Base-by-base conservation (phyloP, 1,139 yeast species). In the Lodderomyces parapsilosis region DNA sequence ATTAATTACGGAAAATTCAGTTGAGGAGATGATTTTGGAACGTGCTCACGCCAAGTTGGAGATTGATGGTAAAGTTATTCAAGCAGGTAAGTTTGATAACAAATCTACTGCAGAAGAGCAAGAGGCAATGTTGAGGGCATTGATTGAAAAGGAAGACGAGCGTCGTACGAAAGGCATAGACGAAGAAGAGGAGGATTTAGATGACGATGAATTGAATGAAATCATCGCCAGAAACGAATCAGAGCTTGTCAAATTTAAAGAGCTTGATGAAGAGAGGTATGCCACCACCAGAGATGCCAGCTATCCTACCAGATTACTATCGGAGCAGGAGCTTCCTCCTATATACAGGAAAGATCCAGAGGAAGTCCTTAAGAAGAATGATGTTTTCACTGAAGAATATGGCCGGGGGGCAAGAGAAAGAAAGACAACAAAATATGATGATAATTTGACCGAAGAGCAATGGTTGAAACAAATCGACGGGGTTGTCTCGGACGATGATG, bases 41-140 rank as follows among this genome's bases (percentile, higher is more conserved):
- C 77, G 89, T 60, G 95, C 95, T 1, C 89, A 84, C 54, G 86
- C 84, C 43, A 87, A 87, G 60, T 71, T 86, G 56, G 93, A 86
- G 56, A 86, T 87, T 52, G 96, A 87, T 61, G 95, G 95, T 45
- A 85, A 87, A 58, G 94, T 87, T 49, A 87, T 87, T 59, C 94
- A 86, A 61, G 94, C 93, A 2, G 95, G 94, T 74, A 86, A 86
- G 55, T 85, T 86, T 51, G 94, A 84, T 64, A 85, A 86, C 58
- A 85, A 86, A 57, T 84, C 91, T 2, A 83, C 91, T 3, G 75
- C 91, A 0, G 93, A 85, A 61, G 93, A 86, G 60, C 94, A 86
- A 60, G 93, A 86, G 60, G 90, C 89, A 0, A 72, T 83, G 45
- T 71, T 86, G 56, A 75, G 87, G 57, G 81, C 83, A 17, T 71